These are phyloP conservation scores for Jacaranda copaia DNA, from an alignment of 257 asterid species.

Conservation along the genomic window DNA sequence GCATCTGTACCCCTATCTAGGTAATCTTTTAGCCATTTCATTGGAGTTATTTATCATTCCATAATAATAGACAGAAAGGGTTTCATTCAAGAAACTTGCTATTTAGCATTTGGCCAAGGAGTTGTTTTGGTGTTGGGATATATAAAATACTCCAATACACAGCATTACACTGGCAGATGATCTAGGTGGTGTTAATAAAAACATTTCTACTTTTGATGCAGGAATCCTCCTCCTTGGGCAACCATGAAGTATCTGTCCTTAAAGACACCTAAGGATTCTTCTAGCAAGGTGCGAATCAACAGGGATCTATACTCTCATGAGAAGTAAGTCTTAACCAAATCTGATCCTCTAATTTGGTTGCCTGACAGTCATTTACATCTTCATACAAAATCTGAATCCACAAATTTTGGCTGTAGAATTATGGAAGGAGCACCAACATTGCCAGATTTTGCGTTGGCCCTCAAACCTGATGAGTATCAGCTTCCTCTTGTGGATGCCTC, in stretches of 20 bases:
- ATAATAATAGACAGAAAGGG: not conserved
- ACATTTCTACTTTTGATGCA: slow-evolving; percentile 42
- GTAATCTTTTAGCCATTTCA: slow-evolving; percentile 47
- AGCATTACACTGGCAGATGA: not conserved
- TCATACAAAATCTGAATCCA: not conserved
- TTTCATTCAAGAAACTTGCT: too few species aligned
- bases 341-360: not conserved
- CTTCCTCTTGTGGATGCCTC: slow-evolving; percentile 74
- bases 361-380: not conserved
- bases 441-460: slow-evolving; percentile 93
- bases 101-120: too few species aligned
- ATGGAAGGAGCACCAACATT: slow-evolving; percentile 96
- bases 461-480: slow-evolving; percentile 93
- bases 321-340: slow-evolving; percentile 61
- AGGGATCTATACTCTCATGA: slow-evolving; percentile 80
- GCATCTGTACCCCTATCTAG: slow-evolving; percentile 79
- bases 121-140: too few species aligned
- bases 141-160: not conserved
- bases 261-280: slow-evolving; percentile 94
- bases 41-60: not conserved
- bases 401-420: slow-evolving; percentile 56
- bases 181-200: not conserved
- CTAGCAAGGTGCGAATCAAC: slow-evolving; percentile 93
- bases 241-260: slow-evolving; percentile 90
- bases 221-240: slow-evolving; percentile 98